Evolutionary conservation across 2,329 filamentous ascomycete genomes (phyloP), one percentile per base, ranked within the genome.

Genomic region (Aspergillus transmontanensis): DNA sequence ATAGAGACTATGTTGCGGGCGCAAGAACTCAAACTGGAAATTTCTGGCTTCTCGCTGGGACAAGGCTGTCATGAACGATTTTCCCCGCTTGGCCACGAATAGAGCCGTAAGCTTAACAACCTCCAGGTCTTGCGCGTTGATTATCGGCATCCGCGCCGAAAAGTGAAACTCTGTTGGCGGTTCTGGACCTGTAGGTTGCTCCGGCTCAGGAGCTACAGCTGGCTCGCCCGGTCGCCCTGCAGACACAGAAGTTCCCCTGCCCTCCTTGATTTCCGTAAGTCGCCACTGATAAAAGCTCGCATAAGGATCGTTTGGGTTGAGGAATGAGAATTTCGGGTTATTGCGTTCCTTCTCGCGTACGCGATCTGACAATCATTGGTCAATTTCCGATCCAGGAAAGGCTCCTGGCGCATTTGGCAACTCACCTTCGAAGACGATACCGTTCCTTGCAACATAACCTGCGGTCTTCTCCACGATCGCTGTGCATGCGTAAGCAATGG

Each of bases 111-210:
- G 80, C 66, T 85, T 86, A 63, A 89, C 81, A 28, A 89, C 84
- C 59, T 89, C 88, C 65, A 98, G 82, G 84, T 99, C 95, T 78
- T 96, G 92, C 68, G 96, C 93, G 79, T 90, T 97, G 81, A 99
- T 97, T 70, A 94, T 94, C 62, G 95, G 95, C 92, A 98, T 97
- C 76, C 94, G 91, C 70, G 95, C 94, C 61, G 93, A 97, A 81
- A 97, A 99, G 70, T 91, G 87, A 74, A 96, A 98, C 72, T 94
- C 90, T 62, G 91, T 87, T 19, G 95, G 95, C 73, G 94, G 89
- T 50, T 90, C 89, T 9, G 94, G 94, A 26, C 94, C 94, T 77
- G 91, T 87, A 50, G 92, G 89, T 75, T 91, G 93, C 76, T 87
- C 85, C 57, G 79, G 82, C 69, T 82, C 82, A 57, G 82, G 81